Evolutionary conservation across 371 early-diverging fungal species (phyloP), one percentile per base, ranked within the genome.

Genomic region (Mortierella sp.): DNA sequence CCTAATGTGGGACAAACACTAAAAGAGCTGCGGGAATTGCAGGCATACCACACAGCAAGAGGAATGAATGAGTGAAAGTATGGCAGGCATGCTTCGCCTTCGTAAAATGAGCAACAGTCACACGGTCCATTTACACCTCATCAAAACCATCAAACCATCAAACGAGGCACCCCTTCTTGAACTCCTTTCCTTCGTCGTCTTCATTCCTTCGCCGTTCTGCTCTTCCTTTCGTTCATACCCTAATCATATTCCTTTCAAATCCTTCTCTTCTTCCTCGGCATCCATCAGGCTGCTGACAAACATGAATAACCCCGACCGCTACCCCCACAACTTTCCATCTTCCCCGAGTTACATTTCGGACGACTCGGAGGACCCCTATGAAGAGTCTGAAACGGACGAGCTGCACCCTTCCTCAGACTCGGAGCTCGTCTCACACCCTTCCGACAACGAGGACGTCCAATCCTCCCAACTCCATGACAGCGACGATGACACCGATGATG

Each of bases 321-420:
- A 29, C 3, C 29, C 70, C 11, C 74, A 77, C 65, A 43, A 41
- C 35, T 32, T 71, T 4, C 76, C 76, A 43, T 49, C 74, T 41
- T 72, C 78, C 46, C 76, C 79, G 24, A 43, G 75, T 21, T 74
- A 80, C 46, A 68, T 73, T 76, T 84, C 85, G 32, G 85, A 84
- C 71, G 85, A 84, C 76, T 78, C 79, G 60, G 85, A 84, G 44
- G 78, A 81, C 51, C 63, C 43, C 21, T 75, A 77, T 54, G 74
- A 70, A n/a, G 79, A 46, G 24, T 78, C 68, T 43, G 81, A 80
- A 24, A 74, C 77, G 18, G 85, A 84, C 70, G 81, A 81, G 2
- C 54, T 58, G 7, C 81, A 63, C 16, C 81, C 72, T 29, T 77
- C 83, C 12, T 72, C 82, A 35, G 82, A 84, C 74, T 85, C 86